These are phyloP conservation scores for Exophiala dermatitidis DNA, from an alignment of 2,329 filamentous ascomycete species.

Conservation along the genomic window DNA sequence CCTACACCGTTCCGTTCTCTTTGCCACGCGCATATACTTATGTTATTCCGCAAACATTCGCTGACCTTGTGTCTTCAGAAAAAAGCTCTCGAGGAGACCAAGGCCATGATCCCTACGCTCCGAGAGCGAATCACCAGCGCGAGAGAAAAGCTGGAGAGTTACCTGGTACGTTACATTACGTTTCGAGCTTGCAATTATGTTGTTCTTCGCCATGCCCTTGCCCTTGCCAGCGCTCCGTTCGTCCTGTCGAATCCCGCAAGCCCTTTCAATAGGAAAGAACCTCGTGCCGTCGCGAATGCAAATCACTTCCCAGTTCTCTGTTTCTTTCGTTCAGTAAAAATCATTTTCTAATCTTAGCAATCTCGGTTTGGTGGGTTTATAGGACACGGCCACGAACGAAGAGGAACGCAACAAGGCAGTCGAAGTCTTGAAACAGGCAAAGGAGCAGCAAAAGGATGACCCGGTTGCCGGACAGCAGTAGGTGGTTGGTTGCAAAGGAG, in stretches of 20 bases:
- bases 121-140: conserved; percentile 64
- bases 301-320: no score
- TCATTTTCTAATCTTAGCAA: background rate
- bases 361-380: conserved; percentile 14
- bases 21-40: background rate
- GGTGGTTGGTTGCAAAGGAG: no score
- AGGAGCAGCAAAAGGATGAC: conserved; percentile 30
- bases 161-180: conserved; percentile 52
- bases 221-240: no score
- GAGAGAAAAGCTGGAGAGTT: conserved; percentile 64
- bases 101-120: conserved; percentile 68
- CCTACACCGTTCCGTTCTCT: background rate
- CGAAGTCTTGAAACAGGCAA: conserved; percentile 47
- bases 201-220: no score
- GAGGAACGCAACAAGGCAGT: conserved; percentile 51
- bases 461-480: conserved; percentile 25
- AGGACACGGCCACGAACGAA: conserved; percentile 38
- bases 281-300: no score
- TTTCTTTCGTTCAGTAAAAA: no score
- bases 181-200: no score
- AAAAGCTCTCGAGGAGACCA: conserved; percentile 78
- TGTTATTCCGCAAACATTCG: background rate
- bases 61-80: conserved; percentile 45
- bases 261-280: no score
- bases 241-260: no score